phyloP scores from a whole-genome alignment of 345 rosid genomes.

The Linum tenue region DNA sequence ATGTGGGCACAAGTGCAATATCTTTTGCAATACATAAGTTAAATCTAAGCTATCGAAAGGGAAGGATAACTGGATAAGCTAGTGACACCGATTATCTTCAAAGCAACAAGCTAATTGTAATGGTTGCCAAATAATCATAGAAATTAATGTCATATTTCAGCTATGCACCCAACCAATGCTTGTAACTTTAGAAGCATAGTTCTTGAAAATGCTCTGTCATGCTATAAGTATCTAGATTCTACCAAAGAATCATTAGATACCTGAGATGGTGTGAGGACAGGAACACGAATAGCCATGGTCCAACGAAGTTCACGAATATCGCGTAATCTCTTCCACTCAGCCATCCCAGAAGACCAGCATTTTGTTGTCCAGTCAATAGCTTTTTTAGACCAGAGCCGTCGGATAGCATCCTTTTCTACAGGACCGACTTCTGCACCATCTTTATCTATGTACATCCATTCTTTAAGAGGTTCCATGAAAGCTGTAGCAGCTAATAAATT shows the following conservation, averaged over 20 bases:
- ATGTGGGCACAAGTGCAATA: no score
- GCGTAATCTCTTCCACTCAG: conserved; percentile 88
- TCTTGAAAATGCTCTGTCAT: background rate
- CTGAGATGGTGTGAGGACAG: conserved; percentile 93
- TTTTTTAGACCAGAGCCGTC: conserved; percentile 93
- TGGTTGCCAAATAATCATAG: background rate
- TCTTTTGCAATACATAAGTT: no score
- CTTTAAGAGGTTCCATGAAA: conserved; percentile 98
- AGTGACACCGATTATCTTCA: no score
- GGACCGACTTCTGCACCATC: conserved; percentile 86
- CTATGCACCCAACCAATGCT: background rate
- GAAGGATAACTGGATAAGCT: no score
- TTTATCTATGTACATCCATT: conserved; percentile 83
- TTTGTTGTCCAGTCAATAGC: conserved; percentile 85
- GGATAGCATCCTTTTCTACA: conserved; percentile 84
- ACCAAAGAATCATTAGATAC: conserved; percentile 21
- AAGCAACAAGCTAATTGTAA: background rate
- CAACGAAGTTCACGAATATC: conserved; percentile 99
- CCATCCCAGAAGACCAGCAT: conserved; percentile 93
- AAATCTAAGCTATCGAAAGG: no score
- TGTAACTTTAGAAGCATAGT: background rate
- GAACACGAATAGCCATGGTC: conserved; percentile 86
- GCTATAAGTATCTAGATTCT: background rate
- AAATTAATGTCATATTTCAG: background rate
- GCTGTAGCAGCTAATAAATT: conserved; percentile 97